Evolutionary conservation across 2,329 filamentous ascomycete genomes (phyloP), one percentile per base, ranked within the genome.

Genomic region (Cyphellophora attinorum): DNA sequence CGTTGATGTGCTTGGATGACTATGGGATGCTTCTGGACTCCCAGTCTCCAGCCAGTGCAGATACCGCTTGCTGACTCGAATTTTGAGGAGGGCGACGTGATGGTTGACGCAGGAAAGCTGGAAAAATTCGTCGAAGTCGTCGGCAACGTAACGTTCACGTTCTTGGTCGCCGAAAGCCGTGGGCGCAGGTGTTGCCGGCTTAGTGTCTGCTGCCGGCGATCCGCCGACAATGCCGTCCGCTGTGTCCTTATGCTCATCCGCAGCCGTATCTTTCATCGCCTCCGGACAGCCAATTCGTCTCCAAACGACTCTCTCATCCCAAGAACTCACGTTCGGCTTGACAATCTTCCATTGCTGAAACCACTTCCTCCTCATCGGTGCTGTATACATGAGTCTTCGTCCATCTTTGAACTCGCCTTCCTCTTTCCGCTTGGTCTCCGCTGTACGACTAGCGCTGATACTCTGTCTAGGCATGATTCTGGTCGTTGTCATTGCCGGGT

Each of bases 41-140:
- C 68, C 72, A 4, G 58, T 58, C 8, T 61, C 63, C 25, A 79
- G 55, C 44, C 66, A 66, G n/a, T 70, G 63, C 19, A 76, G 50
- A 50, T 79, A 79, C 13, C 62, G 58, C 15, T 58, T 56, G 50
- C 77, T 73, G 29, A 79, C 62, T 19, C 65, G 68, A 31, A 79
- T 58, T 44, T 71, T 72, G 34, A 79, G 51, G 31, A 79, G 65
- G 37, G 69, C 66, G 41, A 78, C 61, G 45, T 79, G 75, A 53
- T 76, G 74, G 51, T 77, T 77, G 42, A 78, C 59, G 15, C 71
- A 71, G 10, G 74, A 77, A 31, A 78, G 48, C 62, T 77, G 67
- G 54, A 72, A 77, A 33, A 78, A 64, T 71, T 78, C 47, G 16
- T 46, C 19, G n/a, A 33, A 40, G 12, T 31, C 12, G 29, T 11